phyloP scores from a whole-genome alignment of 108 stramenopile species.

The Licmophora abbreviata region DNA sequence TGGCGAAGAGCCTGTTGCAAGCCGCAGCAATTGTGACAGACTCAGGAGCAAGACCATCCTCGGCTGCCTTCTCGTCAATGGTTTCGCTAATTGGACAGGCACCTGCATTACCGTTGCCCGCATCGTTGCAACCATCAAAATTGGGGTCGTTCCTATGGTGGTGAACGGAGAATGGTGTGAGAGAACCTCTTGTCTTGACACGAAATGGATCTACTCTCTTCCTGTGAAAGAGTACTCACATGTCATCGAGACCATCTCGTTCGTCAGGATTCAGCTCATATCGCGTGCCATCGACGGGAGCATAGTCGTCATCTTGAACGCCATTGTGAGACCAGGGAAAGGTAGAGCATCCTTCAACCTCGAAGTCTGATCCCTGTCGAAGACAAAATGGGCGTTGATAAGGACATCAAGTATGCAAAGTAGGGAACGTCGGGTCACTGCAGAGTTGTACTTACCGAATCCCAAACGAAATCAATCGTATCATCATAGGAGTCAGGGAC shows the following conservation, averaged over 20 bases:
- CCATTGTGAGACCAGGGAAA: slow-evolving; percentile 51
- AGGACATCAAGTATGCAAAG: background rate
- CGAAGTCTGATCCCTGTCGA: slow-evolving; percentile 13
- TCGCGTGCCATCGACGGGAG: slow-evolving; percentile 11
- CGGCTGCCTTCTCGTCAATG: slow-evolving; percentile 9
- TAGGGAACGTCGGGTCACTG: background rate
- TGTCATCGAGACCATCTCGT: slow-evolving; percentile 27
- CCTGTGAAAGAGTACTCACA: too few relatives aligned
- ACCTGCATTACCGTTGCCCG: slow-evolving; percentile 14
- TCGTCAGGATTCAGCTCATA: slow-evolving; percentile 1
- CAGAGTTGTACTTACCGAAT: slow-evolving; percentile 4
- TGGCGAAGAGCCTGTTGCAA: slow-evolving; percentile 12
- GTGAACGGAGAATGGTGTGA: background rate
- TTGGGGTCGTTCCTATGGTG: slow-evolving; percentile 17
- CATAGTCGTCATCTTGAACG: slow-evolving; percentile 40
- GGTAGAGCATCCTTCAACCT: slow-evolving; percentile 22
- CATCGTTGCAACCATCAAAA: slow-evolving; percentile 15
- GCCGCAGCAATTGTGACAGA: slow-evolving; percentile 15
- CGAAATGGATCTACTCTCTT: too few relatives aligned
- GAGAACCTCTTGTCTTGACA: too few relatives aligned
- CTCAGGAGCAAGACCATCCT: slow-evolving; percentile 11
- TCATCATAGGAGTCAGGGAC: background rate
- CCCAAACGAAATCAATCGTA: slow-evolving; percentile 7
- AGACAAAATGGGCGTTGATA: too few relatives aligned
- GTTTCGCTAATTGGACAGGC: slow-evolving; percentile 21